Evolutionary conservation across 2,329 filamentous ascomycete species (phyloP), one percentile per base, ranked within the genome.

Genomic region (Cladophialophora bantiana): DNA sequence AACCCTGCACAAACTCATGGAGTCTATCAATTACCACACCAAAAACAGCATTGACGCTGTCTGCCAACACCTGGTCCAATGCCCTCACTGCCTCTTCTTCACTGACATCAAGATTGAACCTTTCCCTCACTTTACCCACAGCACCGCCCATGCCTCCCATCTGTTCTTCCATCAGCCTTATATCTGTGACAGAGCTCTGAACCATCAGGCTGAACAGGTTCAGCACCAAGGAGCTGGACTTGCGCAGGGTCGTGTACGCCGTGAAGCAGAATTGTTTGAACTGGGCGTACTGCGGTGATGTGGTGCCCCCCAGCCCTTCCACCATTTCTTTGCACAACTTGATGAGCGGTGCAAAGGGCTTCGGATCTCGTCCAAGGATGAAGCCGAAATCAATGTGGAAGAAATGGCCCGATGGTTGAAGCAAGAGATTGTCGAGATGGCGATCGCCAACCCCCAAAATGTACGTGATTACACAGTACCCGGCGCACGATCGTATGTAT

Each of bases 301-400:
- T 85, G 7, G 89, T 85, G 12, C 95, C 95, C 48, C 96, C 96
- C 93, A 99, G 97, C 69, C 94, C 95, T 75, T 99, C 95, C 3
- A 98, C 92, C 95, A 99, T 99, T 76, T 99, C 94, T 73, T 94
- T 94, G 75, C 91, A 94, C 7, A 99, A 87, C 78, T 99, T 99
- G 90, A 99, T 97, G 60, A 94, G 89, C 0, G 95, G 95, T 0
- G 95, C 94, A 76, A 99, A 98, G 0, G 95, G 95, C 76, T 99
- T 99, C 0, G 95, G 95, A 73, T 99, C 95, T 48, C 95, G 91
- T 18, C 95, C 95, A 1, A 99, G 89, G 69, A 99, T 99, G 79
- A 96, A 99, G 50, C 96, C 95, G 74, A 99, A 99, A 78, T 99
- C 95, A 35, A 94, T 94, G 77, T 99, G 95, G 85, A 99, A 97